Conservation (phyloP, 129 eudicot genomes). For the Lactuca saligna region DNA sequence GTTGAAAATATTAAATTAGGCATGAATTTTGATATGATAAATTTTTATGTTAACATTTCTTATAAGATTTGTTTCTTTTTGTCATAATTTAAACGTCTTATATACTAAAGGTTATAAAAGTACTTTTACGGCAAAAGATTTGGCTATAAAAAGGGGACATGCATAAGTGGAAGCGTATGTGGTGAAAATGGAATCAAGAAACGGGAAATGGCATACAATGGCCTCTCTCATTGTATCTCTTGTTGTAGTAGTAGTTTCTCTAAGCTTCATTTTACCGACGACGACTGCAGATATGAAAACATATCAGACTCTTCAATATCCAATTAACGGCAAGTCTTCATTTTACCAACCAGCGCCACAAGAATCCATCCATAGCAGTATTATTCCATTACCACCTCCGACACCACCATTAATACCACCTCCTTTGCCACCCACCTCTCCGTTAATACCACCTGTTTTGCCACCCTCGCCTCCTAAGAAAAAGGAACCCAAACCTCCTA, state of each 20-base stretch:
- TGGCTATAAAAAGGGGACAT: constrained; percentile 10
- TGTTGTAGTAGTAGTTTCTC: constrained; percentile 31
- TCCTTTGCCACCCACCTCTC: no score
- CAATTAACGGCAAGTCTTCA: neutral
- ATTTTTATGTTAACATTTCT: no score
- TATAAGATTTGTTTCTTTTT: no score
- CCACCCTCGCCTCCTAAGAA: no score
- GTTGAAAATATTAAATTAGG: no score
- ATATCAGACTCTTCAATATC: neutral
- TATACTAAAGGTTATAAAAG: neutral
- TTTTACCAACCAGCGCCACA: neutral
- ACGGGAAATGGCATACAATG: neutral
- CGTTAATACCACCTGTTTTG: no score
- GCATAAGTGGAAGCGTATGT: neutral
- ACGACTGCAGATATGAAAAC: constrained; percentile 11
- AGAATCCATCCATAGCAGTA: neutral
- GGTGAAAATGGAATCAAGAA: constrained; percentile 1
- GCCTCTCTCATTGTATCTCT: constrained; percentile 21
- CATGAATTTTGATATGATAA: no score
- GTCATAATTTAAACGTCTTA: neutral
- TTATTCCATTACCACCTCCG: neutral
- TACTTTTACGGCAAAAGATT: neutral
- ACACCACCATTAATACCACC: no score
- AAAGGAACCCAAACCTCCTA: neutral
- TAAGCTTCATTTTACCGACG: constrained; percentile 28